Percentiles rank a stretch among this genome's conserved stretches.
Conservation (phyloP, 2,329 filamentous ascomycete genomes). For the Daldinia sp. region DNA sequence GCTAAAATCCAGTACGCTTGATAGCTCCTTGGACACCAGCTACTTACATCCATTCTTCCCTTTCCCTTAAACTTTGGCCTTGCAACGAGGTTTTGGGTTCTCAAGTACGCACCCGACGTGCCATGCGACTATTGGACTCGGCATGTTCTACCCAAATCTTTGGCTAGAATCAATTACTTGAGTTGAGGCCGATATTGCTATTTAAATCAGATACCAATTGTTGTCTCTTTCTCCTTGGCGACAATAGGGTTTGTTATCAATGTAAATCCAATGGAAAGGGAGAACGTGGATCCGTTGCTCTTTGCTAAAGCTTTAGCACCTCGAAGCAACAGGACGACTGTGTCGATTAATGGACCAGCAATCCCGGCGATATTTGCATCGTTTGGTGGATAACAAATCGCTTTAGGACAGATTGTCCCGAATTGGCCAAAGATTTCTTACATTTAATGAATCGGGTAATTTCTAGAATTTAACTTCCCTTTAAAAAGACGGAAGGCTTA, state of each 20-base stretch:
- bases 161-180: not conserved
- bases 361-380: not conserved
- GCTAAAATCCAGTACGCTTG: not conserved
- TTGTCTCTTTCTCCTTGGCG: not conserved
- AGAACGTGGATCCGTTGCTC: constrained; percentile 4
- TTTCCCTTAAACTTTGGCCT: not conserved
- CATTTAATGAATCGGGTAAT: not conserved
- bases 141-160: not conserved
- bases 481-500: not conserved
- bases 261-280: not conserved
- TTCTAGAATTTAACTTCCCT: not conserved
- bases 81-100: not conserved
- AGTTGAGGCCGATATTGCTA: not conserved
- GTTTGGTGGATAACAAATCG: not conserved
- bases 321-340: not conserved
- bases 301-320: not conserved
- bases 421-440: not conserved
- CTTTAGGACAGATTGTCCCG: not conserved
- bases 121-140: not conserved
- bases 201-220: not conserved
- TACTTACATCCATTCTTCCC: not conserved
- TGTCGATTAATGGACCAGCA: not conserved
- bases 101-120: not conserved
- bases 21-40: not conserved
- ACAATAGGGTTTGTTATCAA: not conserved